These are phyloP conservation scores for Trichoderma reesei DNA, from an alignment of 495 filamentous ascomycete species.

Conservation along the genomic window DNA sequence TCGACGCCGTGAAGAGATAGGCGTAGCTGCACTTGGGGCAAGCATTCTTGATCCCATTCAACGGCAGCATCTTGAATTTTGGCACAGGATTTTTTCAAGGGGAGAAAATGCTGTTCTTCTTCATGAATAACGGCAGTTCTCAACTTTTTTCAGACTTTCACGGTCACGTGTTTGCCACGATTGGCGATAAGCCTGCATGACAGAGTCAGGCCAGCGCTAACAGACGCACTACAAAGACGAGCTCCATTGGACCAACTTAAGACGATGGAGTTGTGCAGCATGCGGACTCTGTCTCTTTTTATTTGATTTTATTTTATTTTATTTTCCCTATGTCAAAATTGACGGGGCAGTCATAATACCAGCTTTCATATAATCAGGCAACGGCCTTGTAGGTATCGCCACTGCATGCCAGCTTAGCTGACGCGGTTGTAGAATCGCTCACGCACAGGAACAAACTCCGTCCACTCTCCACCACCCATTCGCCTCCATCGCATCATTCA, in stretches of 20 bases:
- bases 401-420: neutral
- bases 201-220: conserved; percentile 11
- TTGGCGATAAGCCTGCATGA: conserved; percentile 1
- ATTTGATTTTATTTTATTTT: neutral
- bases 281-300: neutral
- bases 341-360: neutral
- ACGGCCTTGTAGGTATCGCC: too few species aligned
- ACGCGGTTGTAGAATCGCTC: neutral
- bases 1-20: neutral
- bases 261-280: neutral
- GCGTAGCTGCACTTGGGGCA: conserved; percentile 1
- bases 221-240: conserved; percentile 10
- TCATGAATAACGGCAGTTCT: neutral
- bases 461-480: neutral
- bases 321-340: neutral
- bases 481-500: neutral
- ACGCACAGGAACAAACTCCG: neutral
- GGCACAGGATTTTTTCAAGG: neutral
- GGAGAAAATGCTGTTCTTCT: neutral
- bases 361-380: neutral
- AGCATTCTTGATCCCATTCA: neutral
- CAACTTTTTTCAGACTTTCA: neutral
- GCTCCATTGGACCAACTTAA: conserved; percentile 8
- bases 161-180: neutral
- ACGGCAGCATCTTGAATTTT: neutral